Evolutionary conservation across 768 basidiomycete species (phyloP), one percentile per base, ranked within the genome.

Genomic region (Lactarius sanguifluus): DNA sequence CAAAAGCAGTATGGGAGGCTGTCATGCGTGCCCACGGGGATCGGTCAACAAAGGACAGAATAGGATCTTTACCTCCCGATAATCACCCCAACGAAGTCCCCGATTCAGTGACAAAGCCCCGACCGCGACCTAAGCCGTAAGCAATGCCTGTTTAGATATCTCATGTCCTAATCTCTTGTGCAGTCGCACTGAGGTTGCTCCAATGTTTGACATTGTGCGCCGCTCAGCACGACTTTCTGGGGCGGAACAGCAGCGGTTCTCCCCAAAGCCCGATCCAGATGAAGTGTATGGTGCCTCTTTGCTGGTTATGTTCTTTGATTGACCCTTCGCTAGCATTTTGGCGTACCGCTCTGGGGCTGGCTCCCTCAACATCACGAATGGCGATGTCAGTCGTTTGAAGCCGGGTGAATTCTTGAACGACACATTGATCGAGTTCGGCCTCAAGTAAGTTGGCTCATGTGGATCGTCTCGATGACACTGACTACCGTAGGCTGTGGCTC

Each of bases 351-450:
- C 82, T 54, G 82, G 84, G 4, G 82, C 85, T 18, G 91, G 92
- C 9, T 88, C 89, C 2, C 85, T 98, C 45, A 90, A 88, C 69
- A 84, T 99, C 71, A 95, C 89, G 16, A 82, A 84, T 47, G 88
- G 86, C 28, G 97, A 98, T 72, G 76, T 89, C 32, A 80, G 80
- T 62, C 87, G 96, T 12, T 76, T 98, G 38, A 78, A 85, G 59
- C 88, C 89, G 0, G 87, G 86, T 38, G 92, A 96, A 75, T 98
- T 89, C 75, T 81, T 99, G 57, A 99, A 99, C 73, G 97, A 99
- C 77, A 97, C 93, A 0, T 79, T 99, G 41, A 95, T 98, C 36
- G 97, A 99, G 74, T 97, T 96, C 71, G 96, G 94, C 3, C 81
- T 99, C 40, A 96, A 94, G 95, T 95, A 72, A 57, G 91, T 76